Conservation (phyloP, 805 yeast genomes). For the Yarrowia keelungensis region DNA sequence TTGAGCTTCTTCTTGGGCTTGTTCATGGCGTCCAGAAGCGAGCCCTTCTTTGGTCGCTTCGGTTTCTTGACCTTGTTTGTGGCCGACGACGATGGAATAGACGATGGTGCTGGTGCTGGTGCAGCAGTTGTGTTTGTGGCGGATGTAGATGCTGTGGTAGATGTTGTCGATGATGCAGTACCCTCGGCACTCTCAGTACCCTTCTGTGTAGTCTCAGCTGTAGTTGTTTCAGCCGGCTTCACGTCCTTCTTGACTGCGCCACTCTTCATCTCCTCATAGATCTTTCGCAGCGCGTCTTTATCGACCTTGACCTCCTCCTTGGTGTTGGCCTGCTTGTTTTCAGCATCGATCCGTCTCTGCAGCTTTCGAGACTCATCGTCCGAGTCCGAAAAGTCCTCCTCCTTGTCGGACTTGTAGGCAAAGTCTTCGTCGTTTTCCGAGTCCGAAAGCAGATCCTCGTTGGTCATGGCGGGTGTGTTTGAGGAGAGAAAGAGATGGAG, state of each 20-base stretch:
- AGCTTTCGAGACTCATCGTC: constrained; percentile 37
- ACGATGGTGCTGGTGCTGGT: constrained; percentile 1
- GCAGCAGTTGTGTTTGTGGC: not conserved
- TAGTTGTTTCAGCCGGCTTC: not conserved
- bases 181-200: too few species aligned
- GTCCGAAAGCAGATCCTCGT: constrained; percentile 34
- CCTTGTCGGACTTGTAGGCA: constrained; percentile 34
- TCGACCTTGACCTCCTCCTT: constrained; percentile 32
- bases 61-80: constrained; percentile 34
- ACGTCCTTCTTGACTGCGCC: not conserved
- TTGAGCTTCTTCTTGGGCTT: constrained; percentile 74
- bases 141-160: not conserved
- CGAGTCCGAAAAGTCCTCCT: constrained; percentile 38
- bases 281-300: constrained; percentile 22
- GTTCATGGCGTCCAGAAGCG: constrained; percentile 33
- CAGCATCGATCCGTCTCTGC: constrained; percentile 26
- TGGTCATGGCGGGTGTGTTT: constrained; percentile 4
- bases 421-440: constrained; percentile 39
- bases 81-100: constrained; percentile 16
- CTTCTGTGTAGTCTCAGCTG: not conserved
- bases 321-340: constrained; percentile 1
- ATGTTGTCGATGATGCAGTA: not conserved
- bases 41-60: constrained; percentile 17
- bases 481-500: not conserved
- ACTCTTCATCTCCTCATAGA: constrained; percentile 38